Base-by-base conservation (phyloP, 1,284 basidiomycete genomes). In the Pisolithus thermaeus region DNA sequence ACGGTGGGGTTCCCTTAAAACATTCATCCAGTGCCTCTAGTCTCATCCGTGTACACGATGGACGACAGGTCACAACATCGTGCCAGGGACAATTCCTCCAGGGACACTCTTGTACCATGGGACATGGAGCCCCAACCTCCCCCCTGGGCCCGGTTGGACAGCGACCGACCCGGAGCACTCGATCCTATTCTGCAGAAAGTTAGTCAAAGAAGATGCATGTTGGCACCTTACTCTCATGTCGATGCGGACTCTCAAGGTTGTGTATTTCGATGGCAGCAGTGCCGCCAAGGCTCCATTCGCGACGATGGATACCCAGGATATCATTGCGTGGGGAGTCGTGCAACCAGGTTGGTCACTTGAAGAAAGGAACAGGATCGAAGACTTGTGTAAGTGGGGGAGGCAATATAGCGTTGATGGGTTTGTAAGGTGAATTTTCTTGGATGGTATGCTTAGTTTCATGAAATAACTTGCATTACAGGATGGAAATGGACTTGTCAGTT, bases 401-500 rank as follows among this genome's bases (percentile, higher is more conserved):
- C 35, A 60, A 39, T 61, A 64, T 35, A 58, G 60, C n/a, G 51
- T 76, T 6, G 73, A 72, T 57, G 72, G 67, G 1, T 73, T 71
- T 36, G 64, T 73, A 18, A 66, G 74, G 73, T 72, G 49, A 47
- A 18, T 45, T 40, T 1, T 27, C 16, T 6, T 1, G 9, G 20
- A 12, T 39, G 22, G n/a, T 18, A 18, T 8, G 7, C 18, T 39
- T 8, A 1, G 18, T 20, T 63, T 40, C 32, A 14, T 5, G 12
- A 5, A 35, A 14, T 35, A 12, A 35, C 12, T 14, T 35, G 12
- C 32, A 35, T 42, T 16, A 23, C 41, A 73, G 75, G 56, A 77
- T 78, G 76, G 72, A 75, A 61, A 70, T 74, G 65, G 65, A 71
- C 54, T 78, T 78, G 76, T 78, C 55, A 59, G 74, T 59, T 14